phyloP scores from a whole-genome alignment of 2,329 filamentous ascomycete genomes.

The Diplodia mutila region DNA sequence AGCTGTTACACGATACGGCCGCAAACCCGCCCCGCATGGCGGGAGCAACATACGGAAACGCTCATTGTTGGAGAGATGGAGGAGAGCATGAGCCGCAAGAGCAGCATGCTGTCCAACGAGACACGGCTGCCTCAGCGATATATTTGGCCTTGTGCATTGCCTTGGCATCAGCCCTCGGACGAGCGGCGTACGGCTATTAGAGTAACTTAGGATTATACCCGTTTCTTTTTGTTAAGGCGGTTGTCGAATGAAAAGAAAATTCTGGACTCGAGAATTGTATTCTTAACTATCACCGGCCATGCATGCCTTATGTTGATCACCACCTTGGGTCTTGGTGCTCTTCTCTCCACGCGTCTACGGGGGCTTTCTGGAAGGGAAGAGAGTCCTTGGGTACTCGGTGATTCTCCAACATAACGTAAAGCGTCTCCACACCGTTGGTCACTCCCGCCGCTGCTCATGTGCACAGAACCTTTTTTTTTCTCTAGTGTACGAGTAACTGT shows the following conservation, averaged over 20 bases:
- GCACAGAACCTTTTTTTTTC: not conserved
- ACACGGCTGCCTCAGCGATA: slow-evolving; percentile 11
- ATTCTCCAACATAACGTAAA: not conserved
- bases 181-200: slow-evolving; percentile 22
- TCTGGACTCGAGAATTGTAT: not conserved
- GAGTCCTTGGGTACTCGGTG: not conserved
- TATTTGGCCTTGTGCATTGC: slow-evolving; percentile 15
- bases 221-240: slow-evolving; percentile 20
- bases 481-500: not conserved
- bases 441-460: not conserved
- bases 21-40: not conserved
- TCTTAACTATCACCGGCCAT: not conserved
- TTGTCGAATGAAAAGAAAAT: slow-evolving; percentile 19
- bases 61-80: slow-evolving; percentile 9
- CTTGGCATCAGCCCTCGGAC: slow-evolving; percentile 14
- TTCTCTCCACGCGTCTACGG: not conserved
- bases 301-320: not conserved
- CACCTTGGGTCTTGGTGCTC: not conserved
- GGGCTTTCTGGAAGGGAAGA: not conserved
- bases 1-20: slow-evolving; percentile 2
- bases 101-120: slow-evolving; percentile 11
- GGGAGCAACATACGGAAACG: slow-evolving; percentile 13
- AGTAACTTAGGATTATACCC: slow-evolving; percentile 24
- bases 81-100: slow-evolving; percentile 17
- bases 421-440: not conserved